Conservation (phyloP, 345 rosid genomes). For the Geranium brycei region DNA sequence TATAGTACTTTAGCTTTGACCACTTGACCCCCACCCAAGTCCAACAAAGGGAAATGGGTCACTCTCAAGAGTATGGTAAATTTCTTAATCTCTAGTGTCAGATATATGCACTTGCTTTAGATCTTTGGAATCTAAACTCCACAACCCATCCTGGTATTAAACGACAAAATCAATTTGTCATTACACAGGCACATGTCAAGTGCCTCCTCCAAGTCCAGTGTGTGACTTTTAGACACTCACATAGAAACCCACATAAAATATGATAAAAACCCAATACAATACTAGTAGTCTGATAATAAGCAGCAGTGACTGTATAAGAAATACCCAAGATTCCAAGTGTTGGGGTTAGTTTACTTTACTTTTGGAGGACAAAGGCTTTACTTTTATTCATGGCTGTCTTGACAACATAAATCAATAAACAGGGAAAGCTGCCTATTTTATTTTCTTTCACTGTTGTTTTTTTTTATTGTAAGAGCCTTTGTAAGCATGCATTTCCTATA, state of each 20-base stretch:
- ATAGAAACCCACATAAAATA: too few species aligned
- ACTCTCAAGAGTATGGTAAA: not conserved
- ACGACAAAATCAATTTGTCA: conserved; percentile 41
- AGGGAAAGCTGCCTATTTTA: not conserved
- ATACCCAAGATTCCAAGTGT: conserved; percentile 31
- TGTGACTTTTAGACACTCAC: conserved; percentile 25
- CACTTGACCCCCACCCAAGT: not conserved
- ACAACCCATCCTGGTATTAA: conserved; percentile 17
- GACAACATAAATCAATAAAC: not conserved
- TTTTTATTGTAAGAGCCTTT: too few species aligned
- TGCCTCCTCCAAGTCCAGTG: conserved; percentile 23
- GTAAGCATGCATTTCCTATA: too few species aligned
- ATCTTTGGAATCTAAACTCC: conserved; percentile 37
- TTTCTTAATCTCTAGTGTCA: conserved; percentile 7
- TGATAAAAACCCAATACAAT: conserved; percentile 13
- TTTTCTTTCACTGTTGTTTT: not conserved
- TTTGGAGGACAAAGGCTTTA: conserved; percentile 18
- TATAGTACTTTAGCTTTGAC: not conserved
- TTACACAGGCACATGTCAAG: conserved; percentile 34
- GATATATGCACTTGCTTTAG: conserved; percentile 11
- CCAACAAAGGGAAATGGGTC: conserved; percentile 9
- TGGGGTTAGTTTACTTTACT: conserved; percentile 1
- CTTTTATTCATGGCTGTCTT: conserved; percentile 2
- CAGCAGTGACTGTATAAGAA: not conserved
- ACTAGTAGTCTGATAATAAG: not conserved